Conservation (phyloP, 192 early-diverging fungal species). For the Umbelopsis vinacea region DNA sequence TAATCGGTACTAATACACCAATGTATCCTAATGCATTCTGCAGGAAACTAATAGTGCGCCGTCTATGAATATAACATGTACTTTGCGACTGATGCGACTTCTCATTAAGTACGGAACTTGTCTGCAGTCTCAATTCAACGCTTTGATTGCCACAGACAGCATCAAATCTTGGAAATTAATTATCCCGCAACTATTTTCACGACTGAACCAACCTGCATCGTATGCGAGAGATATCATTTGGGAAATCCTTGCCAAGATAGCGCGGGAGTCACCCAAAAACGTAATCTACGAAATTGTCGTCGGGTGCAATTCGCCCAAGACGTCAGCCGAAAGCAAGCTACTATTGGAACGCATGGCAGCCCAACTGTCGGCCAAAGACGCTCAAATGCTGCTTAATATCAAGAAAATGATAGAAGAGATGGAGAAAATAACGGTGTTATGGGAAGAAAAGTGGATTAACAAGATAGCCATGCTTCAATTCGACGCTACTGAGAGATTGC, state of each 20-base stretch:
- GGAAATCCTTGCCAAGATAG: slow-evolving; percentile 65
- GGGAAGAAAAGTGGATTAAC: slow-evolving; percentile 84
- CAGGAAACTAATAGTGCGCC: slow-evolving; percentile 12
- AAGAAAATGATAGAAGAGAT: slow-evolving; percentile 63
- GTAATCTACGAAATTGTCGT: slow-evolving; percentile 72
- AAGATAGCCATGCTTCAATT: slow-evolving; percentile 61
- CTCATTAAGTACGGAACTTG: slow-evolving; percentile 64
- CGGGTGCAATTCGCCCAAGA: slow-evolving; percentile 50
- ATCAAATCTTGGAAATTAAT: slow-evolving; percentile 65
- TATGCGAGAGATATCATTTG: slow-evolving; percentile 57
- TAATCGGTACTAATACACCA: background rate
- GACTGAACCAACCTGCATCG: slow-evolving; percentile 65
- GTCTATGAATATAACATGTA: slow-evolving; percentile 53
- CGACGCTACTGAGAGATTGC: slow-evolving; percentile 59
- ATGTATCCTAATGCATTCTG: background rate
- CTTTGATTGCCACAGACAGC: slow-evolving; percentile 43
- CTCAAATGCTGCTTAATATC: slow-evolving; percentile 56
- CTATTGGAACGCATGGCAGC: slow-evolving; percentile 44
- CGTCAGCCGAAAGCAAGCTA: slow-evolving; percentile 41
- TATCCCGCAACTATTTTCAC: slow-evolving; percentile 77
- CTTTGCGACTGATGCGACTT: slow-evolving; percentile 64
- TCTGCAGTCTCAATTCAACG: slow-evolving; percentile 48
- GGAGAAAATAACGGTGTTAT: slow-evolving; percentile 73
- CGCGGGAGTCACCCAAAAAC: slow-evolving; percentile 59
- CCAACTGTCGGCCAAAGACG: slow-evolving; percentile 42